Conservation (phyloP, 208 protist genomes). For the Crithidia acanthocephali region DNA sequence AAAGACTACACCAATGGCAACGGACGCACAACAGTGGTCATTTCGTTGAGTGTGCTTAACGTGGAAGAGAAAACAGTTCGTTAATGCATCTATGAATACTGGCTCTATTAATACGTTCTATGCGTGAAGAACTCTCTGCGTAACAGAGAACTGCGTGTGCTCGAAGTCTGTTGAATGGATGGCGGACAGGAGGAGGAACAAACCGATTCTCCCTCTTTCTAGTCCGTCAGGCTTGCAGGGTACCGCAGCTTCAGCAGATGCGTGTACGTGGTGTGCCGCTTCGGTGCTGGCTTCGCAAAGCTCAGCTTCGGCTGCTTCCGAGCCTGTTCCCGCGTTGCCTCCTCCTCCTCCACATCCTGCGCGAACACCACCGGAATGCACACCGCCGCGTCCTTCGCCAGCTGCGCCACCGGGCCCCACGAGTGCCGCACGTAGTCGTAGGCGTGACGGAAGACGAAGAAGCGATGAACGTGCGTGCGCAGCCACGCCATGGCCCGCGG, state of each 20-base stretch:
- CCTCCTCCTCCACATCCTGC: slow-evolving; percentile 58
- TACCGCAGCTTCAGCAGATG: slow-evolving; percentile 61
- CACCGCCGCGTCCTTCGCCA: slow-evolving; percentile 54
- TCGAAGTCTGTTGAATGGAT: too few relatives aligned
- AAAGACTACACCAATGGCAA: too few relatives aligned
- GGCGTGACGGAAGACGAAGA: slow-evolving; percentile 62
- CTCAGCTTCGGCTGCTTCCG: slow-evolving; percentile 50
- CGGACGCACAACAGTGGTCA: too few relatives aligned
- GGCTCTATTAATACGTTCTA: too few relatives aligned
- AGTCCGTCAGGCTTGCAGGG: slow-evolving; percentile 23
- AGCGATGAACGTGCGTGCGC: slow-evolving; percentile 72
- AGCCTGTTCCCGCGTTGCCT: slow-evolving; percentile 23
- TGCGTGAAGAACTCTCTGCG: too few relatives aligned
- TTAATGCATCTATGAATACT: too few relatives aligned
- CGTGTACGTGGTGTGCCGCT: slow-evolving; percentile 55
- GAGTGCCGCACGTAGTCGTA: slow-evolving; percentile 78
- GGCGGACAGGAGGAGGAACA: too few relatives aligned
- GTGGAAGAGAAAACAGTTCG: too few relatives aligned
- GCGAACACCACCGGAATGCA: slow-evolving; percentile 72
- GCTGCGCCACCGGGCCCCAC: slow-evolving; percentile 71
- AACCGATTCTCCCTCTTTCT: too few relatives aligned
- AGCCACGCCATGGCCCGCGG: slow-evolving; percentile 73
- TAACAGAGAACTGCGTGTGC: too few relatives aligned
- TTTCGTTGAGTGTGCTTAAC: too few relatives aligned
- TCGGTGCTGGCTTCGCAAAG: slow-evolving; percentile 66